These are phyloP conservation scores for Coelastrella sp. DNA, from an alignment of 139 green algal species.

Conservation along the genomic window DNA sequence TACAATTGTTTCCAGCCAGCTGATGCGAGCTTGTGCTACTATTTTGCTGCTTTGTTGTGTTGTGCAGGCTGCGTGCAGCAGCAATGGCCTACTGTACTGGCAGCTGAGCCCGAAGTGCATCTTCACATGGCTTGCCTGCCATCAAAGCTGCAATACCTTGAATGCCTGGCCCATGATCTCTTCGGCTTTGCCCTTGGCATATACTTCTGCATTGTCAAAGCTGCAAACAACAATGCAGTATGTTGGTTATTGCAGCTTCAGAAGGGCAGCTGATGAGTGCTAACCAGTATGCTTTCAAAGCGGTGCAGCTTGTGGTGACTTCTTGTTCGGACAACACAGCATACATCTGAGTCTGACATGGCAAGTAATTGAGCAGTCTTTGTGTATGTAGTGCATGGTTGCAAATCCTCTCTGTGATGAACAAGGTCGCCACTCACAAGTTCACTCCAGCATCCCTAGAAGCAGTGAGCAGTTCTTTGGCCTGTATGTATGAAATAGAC, in stretches of 20 bases:
- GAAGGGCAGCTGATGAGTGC: too few relatives aligned
- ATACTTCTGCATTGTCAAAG: constrained; percentile 91
- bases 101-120: too few relatives aligned
- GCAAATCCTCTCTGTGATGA: too few relatives aligned
- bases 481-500: too few relatives aligned
- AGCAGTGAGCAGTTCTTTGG: constrained; percentile 72
- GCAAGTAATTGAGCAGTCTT: too few relatives aligned
- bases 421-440: constrained; percentile 76
- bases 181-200: constrained; percentile 82
- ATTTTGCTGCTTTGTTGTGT: too few relatives aligned
- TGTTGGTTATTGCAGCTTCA: too few relatives aligned
- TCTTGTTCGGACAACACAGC: not conserved
- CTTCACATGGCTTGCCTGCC: too few relatives aligned
- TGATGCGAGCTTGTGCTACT: not conserved
- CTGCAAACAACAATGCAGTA: constrained; percentile 54
- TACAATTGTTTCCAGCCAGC: not conserved
- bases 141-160: constrained; percentile 61
- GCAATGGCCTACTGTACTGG: too few relatives aligned
- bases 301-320: not conserved
- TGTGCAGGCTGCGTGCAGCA: too few relatives aligned
- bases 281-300: too few relatives aligned
- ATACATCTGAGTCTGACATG: too few relatives aligned
- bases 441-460: constrained; percentile 75
- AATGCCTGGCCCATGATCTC: constrained; percentile 86
- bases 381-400: not conserved